phyloP scores from a whole-genome alignment of 805 yeast species.

The Nadsonia fulvescens region DNA sequence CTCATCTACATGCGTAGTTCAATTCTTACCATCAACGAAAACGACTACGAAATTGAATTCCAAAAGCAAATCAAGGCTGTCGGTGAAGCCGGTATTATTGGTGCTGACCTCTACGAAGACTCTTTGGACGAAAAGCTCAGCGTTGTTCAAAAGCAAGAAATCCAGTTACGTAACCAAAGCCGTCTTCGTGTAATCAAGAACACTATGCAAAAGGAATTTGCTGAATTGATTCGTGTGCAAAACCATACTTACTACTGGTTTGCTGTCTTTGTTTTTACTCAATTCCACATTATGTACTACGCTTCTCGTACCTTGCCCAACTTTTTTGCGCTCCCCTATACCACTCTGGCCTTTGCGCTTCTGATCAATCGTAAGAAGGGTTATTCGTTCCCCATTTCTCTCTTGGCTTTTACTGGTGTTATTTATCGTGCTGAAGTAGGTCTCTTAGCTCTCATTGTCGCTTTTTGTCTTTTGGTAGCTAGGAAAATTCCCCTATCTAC shows the following conservation, averaged over 20 bases:
- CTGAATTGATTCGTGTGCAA: slow-evolving; percentile 10
- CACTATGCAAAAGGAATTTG: slow-evolving; percentile 4
- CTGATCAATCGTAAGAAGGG: no score
- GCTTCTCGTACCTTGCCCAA: slow-evolving; percentile 82
- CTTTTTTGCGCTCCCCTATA: slow-evolving; percentile 55
- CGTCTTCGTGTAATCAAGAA: no score
- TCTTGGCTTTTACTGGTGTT: slow-evolving; percentile 43
- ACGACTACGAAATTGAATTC: slow-evolving; percentile 8
- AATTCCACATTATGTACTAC: slow-evolving; percentile 69
- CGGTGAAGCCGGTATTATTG: no score
- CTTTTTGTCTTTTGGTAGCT: slow-evolving; percentile 24
- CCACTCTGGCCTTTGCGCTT: slow-evolving; percentile 36
- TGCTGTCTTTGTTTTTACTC: slow-evolving; percentile 37
- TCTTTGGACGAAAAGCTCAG: no score
- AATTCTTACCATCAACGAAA: no score
- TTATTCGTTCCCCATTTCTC: slow-evolving; percentile 31
- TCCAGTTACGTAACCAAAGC: no score
- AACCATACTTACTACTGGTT: no score
- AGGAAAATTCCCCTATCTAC: slow-evolving; percentile 28
- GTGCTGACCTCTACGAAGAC: no score
- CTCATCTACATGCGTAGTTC: slow-evolving; percentile 33
- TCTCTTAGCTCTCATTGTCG: slow-evolving; percentile 26
- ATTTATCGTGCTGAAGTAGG: slow-evolving; percentile 61
- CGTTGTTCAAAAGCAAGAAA: no score
- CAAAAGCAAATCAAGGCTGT: slow-evolving; percentile 6